Evolutionary conservation across 345 rosid genomes (phyloP).

Genomic region (Gossypium thurberi): DNA sequence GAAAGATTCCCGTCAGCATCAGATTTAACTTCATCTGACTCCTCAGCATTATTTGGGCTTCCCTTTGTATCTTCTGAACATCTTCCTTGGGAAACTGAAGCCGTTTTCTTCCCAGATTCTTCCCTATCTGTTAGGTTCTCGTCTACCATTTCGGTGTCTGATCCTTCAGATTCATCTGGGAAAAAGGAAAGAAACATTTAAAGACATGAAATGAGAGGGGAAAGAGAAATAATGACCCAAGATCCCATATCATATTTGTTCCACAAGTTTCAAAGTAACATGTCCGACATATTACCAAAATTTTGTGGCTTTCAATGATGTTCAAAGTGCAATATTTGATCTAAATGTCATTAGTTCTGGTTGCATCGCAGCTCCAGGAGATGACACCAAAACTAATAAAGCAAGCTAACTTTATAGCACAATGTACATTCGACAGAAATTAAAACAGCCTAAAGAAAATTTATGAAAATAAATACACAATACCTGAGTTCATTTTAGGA

Average conservation of each 20-base stretch:
- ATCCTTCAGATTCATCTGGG: constrained; percentile 40
- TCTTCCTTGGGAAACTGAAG: constrained; percentile 31
- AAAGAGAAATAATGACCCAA: background rate
- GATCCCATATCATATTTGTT: background rate
- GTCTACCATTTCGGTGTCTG: constrained; percentile 26
- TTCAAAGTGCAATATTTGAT: background rate
- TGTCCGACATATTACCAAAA: background rate
- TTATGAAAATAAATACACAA: constrained; percentile 8
- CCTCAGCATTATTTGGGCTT: constrained; percentile 26
- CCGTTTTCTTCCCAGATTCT: constrained; percentile 39
- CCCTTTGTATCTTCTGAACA: constrained; percentile 30
- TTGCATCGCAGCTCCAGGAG: too few species aligned
- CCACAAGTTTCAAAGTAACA: background rate
- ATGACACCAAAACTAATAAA: background rate
- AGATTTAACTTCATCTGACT: constrained; percentile 41
- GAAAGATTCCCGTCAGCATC: constrained; percentile 34
- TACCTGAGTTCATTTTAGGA: constrained; percentile 33
- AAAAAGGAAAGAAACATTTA: background rate
- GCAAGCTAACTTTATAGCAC: background rate
- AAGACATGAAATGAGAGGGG: background rate
- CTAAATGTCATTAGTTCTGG: background rate
- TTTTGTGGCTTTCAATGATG: background rate
- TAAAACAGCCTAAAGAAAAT: background rate
- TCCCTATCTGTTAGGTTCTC: constrained; percentile 25
- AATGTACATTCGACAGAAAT: background rate